A percentile compares a stretch with the other conserved stretches of the same genome.
Conservation (phyloP, 73 alveolate genomes). For the Tetrahymena malaccensis region DNA sequence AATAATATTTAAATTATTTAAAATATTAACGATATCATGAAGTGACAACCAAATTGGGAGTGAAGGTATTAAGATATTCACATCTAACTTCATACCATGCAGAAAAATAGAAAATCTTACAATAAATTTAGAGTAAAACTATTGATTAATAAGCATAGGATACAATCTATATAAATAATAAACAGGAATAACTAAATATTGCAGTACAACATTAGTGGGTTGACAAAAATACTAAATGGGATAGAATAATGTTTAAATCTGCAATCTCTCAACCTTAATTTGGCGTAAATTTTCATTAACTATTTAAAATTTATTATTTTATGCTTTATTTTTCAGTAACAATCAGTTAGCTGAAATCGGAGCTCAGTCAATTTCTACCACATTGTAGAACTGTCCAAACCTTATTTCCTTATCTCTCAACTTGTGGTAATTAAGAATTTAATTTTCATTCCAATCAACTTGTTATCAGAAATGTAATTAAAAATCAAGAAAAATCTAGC, state of each 20-base stretch:
- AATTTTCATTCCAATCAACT: background rate
- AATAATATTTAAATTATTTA: too few relatives aligned
- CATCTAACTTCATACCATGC: background rate
- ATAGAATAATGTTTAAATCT: background rate
- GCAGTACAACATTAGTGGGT: background rate
- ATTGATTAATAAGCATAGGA: background rate
- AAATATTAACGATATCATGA: background rate
- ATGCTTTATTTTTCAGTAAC: background rate
- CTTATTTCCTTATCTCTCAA: background rate
- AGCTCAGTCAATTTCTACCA: background rate
- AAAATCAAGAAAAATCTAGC: background rate
- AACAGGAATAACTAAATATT: background rate
- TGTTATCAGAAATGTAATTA: background rate
- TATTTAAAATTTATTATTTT: background rate
- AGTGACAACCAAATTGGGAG: background rate
- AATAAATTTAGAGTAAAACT: background rate
- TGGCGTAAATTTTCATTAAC: background rate
- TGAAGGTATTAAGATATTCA: background rate
- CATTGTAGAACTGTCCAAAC: background rate
- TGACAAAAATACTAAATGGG: background rate
- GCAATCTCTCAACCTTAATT: background rate
- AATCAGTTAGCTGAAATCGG: background rate
- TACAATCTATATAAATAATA: background rate
- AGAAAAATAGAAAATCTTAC: background rate
- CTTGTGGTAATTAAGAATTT: background rate